These are phyloP conservation scores for Barbarea vulgaris DNA, from an alignment of 345 rosid genomes.

Conservation along the genomic window DNA sequence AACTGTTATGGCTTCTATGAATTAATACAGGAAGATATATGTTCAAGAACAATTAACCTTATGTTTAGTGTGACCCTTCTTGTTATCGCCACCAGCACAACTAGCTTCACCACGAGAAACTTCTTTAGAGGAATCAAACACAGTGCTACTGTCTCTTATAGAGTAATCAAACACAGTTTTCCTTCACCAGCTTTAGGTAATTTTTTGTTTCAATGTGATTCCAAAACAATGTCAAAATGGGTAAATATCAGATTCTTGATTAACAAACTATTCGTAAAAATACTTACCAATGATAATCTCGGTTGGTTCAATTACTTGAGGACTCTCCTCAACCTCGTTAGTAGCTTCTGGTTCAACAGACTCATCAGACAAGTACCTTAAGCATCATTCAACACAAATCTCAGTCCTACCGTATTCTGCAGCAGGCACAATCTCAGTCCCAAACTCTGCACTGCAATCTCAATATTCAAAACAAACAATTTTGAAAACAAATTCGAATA, in stretches of 20 bases:
- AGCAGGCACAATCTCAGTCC: no score
- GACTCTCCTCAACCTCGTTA: conserved; percentile 36
- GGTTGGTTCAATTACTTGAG: conserved; percentile 22
- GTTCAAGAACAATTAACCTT: conserved; percentile 44
- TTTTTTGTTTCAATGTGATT: no score
- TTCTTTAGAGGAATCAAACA: conserved; percentile 45
- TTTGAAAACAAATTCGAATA: no score
- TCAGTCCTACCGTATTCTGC: no score
- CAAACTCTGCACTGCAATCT: no score
- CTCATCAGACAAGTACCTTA: conserved; percentile 56
- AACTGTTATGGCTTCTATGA: background rate
- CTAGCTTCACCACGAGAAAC: conserved; percentile 34
- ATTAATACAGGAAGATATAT: background rate
- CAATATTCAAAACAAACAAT: no score
- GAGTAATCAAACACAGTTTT: no score
- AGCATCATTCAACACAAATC: conserved; percentile 73
- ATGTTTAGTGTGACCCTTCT: conserved; percentile 46
- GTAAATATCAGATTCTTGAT: background rate
- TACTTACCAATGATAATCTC: background rate
- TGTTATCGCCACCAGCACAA: conserved; percentile 35
- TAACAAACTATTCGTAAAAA: background rate
- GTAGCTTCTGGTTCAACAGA: conserved; percentile 32
- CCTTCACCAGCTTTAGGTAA: no score
- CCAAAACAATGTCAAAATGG: conserved; percentile 12
- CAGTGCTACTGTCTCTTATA: conserved; percentile 44